Conservation (phyloP, 495 filamentous ascomycete genomes). For the Penicillium silybi region DNA sequence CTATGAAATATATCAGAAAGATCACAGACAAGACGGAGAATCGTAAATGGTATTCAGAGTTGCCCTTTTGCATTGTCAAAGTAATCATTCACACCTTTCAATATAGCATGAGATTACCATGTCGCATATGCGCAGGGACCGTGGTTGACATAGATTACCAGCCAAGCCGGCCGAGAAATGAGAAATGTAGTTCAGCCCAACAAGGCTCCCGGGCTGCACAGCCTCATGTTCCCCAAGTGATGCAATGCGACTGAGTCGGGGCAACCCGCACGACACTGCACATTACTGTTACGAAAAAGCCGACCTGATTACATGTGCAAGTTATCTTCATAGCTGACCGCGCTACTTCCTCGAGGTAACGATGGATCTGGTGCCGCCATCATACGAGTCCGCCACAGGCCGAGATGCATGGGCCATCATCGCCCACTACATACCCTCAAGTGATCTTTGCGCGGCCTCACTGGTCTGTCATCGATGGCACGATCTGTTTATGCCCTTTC, state of each 20-base stretch:
- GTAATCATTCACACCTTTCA: no score
- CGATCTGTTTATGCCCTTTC: slow-evolving; percentile 53
- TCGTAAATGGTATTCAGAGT: no score
- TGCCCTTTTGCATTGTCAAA: no score
- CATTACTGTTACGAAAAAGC: neutral
- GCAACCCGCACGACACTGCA: neutral
- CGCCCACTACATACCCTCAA: slow-evolving; percentile 55
- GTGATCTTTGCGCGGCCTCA: slow-evolving; percentile 55
- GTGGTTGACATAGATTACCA: no score
- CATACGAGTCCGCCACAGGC: slow-evolving; percentile 55
- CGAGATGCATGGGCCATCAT: slow-evolving; percentile 60
- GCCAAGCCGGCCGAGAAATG: neutral
- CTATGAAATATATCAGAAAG: no score
- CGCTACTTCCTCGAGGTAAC: neutral
- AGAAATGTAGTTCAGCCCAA: neutral
- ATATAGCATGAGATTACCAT: neutral
- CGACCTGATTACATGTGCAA: neutral
- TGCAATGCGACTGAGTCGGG: neutral
- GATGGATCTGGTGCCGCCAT: slow-evolving; percentile 56
- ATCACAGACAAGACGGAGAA: no score
- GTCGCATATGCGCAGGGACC: neutral
- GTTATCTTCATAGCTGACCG: neutral
- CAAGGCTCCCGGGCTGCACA: neutral
- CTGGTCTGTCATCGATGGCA: slow-evolving; percentile 59
- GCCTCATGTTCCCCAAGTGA: neutral